Conservation (phyloP, 108 stramenopile species). For the Discostella pseudostelligera region DNA sequence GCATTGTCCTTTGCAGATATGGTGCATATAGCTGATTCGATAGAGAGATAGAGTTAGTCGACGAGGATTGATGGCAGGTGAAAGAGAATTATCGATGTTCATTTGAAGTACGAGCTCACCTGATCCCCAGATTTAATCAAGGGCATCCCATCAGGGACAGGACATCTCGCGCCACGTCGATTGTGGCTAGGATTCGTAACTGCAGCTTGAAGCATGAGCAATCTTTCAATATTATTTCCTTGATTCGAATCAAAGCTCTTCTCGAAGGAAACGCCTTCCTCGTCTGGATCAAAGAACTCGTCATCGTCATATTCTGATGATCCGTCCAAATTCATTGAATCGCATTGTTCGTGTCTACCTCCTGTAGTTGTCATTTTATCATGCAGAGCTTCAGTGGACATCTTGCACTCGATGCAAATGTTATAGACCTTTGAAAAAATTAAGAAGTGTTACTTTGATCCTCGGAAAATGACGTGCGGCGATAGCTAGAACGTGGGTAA, state of each 20-base stretch:
- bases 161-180: slow-evolving; percentile 78
- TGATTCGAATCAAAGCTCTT: slow-evolving; percentile 16
- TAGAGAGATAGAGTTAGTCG: not conserved
- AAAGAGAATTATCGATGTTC: not conserved
- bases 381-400: slow-evolving; percentile 51
- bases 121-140: slow-evolving; percentile 61
- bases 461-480: not conserved
- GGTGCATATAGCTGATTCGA: slow-evolving; percentile 71
- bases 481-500: not conserved
- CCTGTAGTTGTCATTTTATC: slow-evolving; percentile 7
- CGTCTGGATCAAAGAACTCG: slow-evolving; percentile 39
- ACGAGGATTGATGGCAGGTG: not conserved
- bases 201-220: slow-evolving; percentile 35
- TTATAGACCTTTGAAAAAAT: slow-evolving; percentile 57
- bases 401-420: slow-evolving; percentile 73
- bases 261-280: slow-evolving; percentile 34
- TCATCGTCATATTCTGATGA: slow-evolving; percentile 23
- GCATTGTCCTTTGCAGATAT: slow-evolving; percentile 74
- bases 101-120: slow-evolving; percentile 18
- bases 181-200: slow-evolving; percentile 16
- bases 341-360: not conserved
- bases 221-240: slow-evolving; percentile 26
- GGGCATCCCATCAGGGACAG: slow-evolving; percentile 51
- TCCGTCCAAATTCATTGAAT: slow-evolving; percentile 16
- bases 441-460: not conserved